phyloP scores from a whole-genome alignment of 2,329 filamentous ascomycete genomes.

The Tolypocladium nubicola region DNA sequence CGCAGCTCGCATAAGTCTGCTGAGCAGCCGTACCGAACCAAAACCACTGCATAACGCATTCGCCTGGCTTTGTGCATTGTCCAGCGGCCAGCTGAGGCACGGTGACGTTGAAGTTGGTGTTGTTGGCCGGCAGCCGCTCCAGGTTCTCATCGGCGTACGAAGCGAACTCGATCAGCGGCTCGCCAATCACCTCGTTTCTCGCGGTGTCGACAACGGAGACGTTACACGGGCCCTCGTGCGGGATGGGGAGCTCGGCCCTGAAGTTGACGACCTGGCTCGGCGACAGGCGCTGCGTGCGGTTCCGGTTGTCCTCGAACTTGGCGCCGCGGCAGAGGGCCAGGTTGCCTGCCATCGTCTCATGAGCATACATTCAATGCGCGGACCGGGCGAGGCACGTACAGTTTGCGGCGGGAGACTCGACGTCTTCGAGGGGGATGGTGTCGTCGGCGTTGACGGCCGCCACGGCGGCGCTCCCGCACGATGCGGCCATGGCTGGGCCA shows the following conservation, averaged over 20 bases:
- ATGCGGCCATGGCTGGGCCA: conserved; percentile 29
- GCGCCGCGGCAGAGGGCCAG: no score
- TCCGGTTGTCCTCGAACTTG: no score
- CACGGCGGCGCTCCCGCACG: conserved; percentile 3
- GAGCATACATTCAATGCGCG: no score
- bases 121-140: conserved; percentile 26
- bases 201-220: conserved; percentile 46
- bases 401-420: no score
- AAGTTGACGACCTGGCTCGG: no score
- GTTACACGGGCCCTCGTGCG: conserved; percentile 38
- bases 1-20: conserved; percentile 54
- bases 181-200: conserved; percentile 40
- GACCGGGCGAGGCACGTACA: no score
- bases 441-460: no score
- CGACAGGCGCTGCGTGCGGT: no score
- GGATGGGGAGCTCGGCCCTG: conserved; percentile 2
- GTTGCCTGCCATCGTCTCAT: no score
- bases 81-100: conserved; percentile 35
- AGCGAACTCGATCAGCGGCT: conserved; percentile 42
- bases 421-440: no score
- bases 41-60: conserved; percentile 49
- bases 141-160: conserved; percentile 37
- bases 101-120: conserved; percentile 40
- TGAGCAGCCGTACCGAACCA: conserved; percentile 44
- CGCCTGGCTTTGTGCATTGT: conserved; percentile 37